phyloP scores from a whole-genome alignment of 345 rosid species.

The Balakata baccata region DNA sequence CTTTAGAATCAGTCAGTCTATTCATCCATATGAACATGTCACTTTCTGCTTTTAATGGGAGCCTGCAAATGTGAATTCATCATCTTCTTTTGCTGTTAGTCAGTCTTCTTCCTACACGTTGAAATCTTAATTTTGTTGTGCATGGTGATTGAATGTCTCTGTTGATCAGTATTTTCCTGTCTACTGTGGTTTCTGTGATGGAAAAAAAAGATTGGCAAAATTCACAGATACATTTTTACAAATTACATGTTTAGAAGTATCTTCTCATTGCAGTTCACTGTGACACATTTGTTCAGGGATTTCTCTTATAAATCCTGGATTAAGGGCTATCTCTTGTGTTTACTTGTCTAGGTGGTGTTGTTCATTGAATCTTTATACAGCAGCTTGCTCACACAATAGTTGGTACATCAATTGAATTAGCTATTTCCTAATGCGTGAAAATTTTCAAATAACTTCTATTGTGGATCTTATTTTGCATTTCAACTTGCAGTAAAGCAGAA shows the following conservation, averaged over 20 bases:
- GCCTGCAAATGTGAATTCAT: neutral
- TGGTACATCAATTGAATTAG: slow-evolving; percentile 6
- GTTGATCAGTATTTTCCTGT: neutral
- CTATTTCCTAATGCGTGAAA: slow-evolving; percentile 6
- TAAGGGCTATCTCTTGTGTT: slow-evolving; percentile 8
- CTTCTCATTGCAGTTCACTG: slow-evolving; percentile 15
- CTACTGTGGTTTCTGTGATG: neutral
- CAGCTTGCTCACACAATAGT: neutral
- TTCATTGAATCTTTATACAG: neutral
- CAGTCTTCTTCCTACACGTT: neutral
- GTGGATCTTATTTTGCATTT: slow-evolving; percentile 19
- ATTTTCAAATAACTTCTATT: slow-evolving; percentile 5
- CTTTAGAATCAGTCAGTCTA: neutral
- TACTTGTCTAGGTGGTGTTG: neutral
- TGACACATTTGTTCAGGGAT: slow-evolving; percentile 26
- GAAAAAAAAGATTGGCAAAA: neutral
- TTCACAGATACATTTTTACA: neutral
- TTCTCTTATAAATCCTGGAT: slow-evolving; percentile 13
- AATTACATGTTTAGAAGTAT: neutral
- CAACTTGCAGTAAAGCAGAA: slow-evolving; percentile 53
- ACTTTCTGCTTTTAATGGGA: neutral
- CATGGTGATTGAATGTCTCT: neutral
- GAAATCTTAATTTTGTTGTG: neutral
- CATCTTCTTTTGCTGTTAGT: neutral
- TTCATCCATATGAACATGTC: neutral